Percentiles rank a stretch among this genome's conserved stretches.
Evolutionary conservation across 2,329 filamentous ascomycete species (phyloP).

Genomic region (Xylaria hypoxylon): DNA sequence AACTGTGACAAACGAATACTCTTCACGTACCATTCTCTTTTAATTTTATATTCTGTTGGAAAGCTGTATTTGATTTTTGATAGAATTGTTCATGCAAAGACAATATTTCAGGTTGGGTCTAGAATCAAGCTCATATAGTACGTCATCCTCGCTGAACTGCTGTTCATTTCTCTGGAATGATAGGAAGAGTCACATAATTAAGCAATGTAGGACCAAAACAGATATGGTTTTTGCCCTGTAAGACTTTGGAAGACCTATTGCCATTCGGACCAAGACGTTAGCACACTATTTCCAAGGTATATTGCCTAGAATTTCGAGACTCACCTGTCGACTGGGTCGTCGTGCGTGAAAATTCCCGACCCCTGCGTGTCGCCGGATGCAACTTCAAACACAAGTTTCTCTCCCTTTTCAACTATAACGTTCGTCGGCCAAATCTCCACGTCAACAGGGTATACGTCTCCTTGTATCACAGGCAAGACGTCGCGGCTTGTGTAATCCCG

Average conservation of each 20-base stretch:
- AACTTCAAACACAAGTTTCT: constrained; percentile 60
- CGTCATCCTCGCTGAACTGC: neutral
- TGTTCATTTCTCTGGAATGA: constrained; percentile 53
- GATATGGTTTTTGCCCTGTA: constrained; percentile 60
- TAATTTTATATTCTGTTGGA: no score
- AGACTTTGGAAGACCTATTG: constrained; percentile 53
- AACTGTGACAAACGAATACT: no score
- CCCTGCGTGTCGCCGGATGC: constrained; percentile 63
- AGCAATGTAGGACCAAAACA: constrained; percentile 57
- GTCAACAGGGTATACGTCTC: constrained; percentile 69
- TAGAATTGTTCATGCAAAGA: neutral
- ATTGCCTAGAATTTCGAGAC: constrained; percentile 26
- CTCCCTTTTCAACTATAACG: constrained; percentile 63
- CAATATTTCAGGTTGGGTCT: neutral
- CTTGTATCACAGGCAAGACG: constrained; percentile 64
- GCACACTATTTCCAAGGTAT: neutral
- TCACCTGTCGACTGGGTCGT: constrained; percentile 53
- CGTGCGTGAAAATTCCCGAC: constrained; percentile 61
- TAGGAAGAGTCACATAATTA: constrained; percentile 61
- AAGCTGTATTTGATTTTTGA: neutral
- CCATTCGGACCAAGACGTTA: neutral
- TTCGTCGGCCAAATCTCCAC: constrained; percentile 75
- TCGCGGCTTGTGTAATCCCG: constrained; percentile 67
- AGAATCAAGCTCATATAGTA: neutral
- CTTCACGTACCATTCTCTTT: no score